Percentiles rank a stretch among this genome's conserved stretches.
These are phyloP conservation scores for Coffea eugenioides DNA, from an alignment of 257 asterid species.

Conservation along the genomic window DNA sequence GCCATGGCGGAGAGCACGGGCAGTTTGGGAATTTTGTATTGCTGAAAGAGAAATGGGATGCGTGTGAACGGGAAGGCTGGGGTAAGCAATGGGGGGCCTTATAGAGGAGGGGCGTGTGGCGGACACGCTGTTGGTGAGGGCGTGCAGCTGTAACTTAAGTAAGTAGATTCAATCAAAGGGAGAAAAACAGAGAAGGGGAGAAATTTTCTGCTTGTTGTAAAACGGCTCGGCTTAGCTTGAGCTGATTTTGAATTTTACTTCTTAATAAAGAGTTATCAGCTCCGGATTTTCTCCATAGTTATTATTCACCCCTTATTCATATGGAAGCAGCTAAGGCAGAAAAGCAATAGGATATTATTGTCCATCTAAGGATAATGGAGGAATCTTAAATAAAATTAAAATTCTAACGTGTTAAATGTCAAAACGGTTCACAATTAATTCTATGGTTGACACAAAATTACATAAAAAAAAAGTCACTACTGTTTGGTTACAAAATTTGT, in stretches of 20 bases:
- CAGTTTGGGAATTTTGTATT: neutral
- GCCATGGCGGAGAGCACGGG: constrained; percentile 30
- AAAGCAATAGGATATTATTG: neutral
- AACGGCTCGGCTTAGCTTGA: constrained; percentile 9
- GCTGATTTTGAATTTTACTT: neutral
- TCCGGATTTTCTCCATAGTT: neutral
- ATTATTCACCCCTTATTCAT: no score
- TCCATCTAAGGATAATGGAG: neutral
- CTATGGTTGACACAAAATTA: no score
- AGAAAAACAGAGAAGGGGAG: constrained; percentile 2
- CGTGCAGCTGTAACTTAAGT: neutral
- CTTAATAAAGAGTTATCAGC: neutral
- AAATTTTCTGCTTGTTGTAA: neutral
- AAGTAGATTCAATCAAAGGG: constrained; percentile 42
- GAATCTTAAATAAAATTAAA: no score
- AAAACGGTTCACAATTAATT: no score
- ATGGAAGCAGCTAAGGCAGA: no score
- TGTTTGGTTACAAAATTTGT: no score
- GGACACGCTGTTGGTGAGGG: constrained; percentile 32
- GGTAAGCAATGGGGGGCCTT: constrained; percentile 1
- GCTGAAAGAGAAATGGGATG: constrained; percentile 1
- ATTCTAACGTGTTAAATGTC: no score
- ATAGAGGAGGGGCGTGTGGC: constrained; percentile 52
- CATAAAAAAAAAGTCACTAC: no score
- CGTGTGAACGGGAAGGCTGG: constrained; percentile 6